A percentile compares a stretch with the other conserved stretches of the same genome.
Conservation (phyloP, 805 yeast species). For the Kodamaea fukazawae region DNA sequence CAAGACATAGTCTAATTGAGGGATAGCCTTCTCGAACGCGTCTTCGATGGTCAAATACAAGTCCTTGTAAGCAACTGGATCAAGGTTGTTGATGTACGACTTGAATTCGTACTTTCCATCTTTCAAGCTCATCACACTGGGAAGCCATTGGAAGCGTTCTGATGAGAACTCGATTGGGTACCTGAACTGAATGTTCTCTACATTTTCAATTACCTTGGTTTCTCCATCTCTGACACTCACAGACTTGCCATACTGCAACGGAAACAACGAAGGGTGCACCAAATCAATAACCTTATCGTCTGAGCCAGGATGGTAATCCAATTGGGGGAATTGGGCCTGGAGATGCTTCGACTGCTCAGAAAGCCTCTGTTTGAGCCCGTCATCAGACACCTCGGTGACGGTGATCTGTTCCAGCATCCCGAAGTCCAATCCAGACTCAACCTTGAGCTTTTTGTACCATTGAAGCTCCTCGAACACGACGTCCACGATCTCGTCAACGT, state of each 20-base stretch:
- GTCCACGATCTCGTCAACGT: constrained; percentile 13
- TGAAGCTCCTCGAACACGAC: constrained; percentile 15
- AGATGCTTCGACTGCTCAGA: constrained; percentile 2
- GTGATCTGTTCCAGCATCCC: constrained; percentile 3
- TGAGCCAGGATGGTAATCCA: constrained; percentile 15
- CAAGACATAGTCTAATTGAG: constrained; percentile 31
- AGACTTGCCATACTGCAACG: constrained; percentile 13
- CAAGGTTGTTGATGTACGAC: constrained; percentile 42
- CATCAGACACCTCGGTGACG: background rate
- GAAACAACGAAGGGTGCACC: constrained; percentile 21
- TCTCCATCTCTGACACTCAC: constrained; percentile 8
- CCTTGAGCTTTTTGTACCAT: constrained; percentile 13
- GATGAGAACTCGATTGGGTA: constrained; percentile 9
- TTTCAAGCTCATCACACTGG: constrained; percentile 8
- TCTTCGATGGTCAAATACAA: constrained; percentile 29
- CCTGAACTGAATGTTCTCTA: constrained; percentile 2
- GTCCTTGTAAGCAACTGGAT: constrained; percentile 24
- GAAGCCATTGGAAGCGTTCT: constrained; percentile 15
- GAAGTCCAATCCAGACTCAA: constrained; percentile 4
- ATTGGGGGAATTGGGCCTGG: constrained; percentile 1
- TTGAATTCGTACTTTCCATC: constrained; percentile 16
- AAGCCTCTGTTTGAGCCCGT: constrained; percentile 4
- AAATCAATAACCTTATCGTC: constrained; percentile 15
- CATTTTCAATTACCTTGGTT: too few relatives aligned
- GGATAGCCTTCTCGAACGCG: constrained; percentile 27